Conservation (phyloP, 2,329 filamentous ascomycete genomes). For the Aotearoamyces nothofagi region DNA sequence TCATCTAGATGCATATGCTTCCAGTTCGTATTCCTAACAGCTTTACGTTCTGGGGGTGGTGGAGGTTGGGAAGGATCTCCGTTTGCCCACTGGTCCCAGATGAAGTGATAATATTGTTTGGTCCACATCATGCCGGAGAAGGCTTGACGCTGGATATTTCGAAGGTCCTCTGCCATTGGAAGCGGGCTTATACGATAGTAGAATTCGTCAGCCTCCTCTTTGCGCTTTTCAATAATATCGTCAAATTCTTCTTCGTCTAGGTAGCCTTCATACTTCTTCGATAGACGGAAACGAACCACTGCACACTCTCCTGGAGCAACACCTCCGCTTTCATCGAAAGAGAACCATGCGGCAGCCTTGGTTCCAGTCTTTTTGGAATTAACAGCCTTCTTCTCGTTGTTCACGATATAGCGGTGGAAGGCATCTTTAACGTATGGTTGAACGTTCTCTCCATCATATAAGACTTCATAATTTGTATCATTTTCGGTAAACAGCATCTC, state of each 20-base stretch:
- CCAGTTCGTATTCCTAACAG: slow-evolving; percentile 78
- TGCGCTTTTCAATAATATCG: slow-evolving; percentile 72
- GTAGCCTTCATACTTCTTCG: slow-evolving; percentile 58
- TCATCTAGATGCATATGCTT: slow-evolving; percentile 92
- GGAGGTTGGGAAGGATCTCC: slow-evolving; percentile 81
- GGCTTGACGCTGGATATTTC: slow-evolving; percentile 89
- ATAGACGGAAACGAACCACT: slow-evolving; percentile 83
- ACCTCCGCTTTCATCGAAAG: slow-evolving; percentile 79
- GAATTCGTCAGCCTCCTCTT: slow-evolving; percentile 89
- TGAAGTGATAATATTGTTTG: slow-evolving; percentile 91
- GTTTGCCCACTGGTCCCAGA: slow-evolving; percentile 97
- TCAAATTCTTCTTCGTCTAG: slow-evolving; percentile 90
- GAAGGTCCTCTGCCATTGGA: slow-evolving; percentile 83
- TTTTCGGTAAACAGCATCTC: slow-evolving; percentile 88
- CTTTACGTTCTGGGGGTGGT: slow-evolving; percentile 65
- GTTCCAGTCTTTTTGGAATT: slow-evolving; percentile 73
- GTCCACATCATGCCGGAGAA: slow-evolving; percentile 98
- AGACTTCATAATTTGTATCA: slow-evolving; percentile 68
- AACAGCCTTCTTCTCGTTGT: slow-evolving; percentile 63
- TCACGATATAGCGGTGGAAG: slow-evolving; percentile 78
- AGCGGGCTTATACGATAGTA: slow-evolving; percentile 87
- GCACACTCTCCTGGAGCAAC: slow-evolving; percentile 85
- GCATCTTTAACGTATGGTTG: slow-evolving; percentile 86
- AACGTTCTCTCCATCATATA: slow-evolving; percentile 69
- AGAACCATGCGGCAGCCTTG: slow-evolving; percentile 83